These are phyloP conservation scores for Phytophthora multivora DNA, from an alignment of 352 stramenopile genomes.

Conservation along the genomic window DNA sequence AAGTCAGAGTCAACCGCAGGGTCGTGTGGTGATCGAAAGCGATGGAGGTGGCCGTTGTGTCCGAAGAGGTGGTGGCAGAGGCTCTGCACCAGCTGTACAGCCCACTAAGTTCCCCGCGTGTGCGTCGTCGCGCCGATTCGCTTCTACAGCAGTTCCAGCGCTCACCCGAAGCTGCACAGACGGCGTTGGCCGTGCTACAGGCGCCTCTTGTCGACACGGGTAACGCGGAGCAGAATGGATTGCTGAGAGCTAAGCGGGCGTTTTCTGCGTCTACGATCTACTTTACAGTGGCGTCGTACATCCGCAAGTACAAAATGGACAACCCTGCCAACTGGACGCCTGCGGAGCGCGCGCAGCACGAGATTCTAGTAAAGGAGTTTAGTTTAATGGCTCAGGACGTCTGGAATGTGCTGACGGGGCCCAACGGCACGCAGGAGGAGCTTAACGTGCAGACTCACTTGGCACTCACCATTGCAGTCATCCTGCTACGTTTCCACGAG, in stretches of 20 bases:
- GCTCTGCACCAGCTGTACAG: constrained; percentile 80
- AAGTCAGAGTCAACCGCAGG: constrained; percentile 9
- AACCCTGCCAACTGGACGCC: constrained; percentile 55
- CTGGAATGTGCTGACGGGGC: constrained; percentile 77
- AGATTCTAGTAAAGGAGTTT: constrained; percentile 65
- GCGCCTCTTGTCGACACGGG: constrained; percentile 46
- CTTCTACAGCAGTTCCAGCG: constrained; percentile 78
- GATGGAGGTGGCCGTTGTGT: constrained; percentile 53
- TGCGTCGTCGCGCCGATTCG: constrained; percentile 73
- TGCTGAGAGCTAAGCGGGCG: constrained; percentile 57
- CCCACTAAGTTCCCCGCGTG: constrained; percentile 65
- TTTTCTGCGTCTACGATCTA: constrained; percentile 81
- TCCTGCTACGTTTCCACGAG: constrained; percentile 79
- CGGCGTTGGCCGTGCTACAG: constrained; percentile 61
- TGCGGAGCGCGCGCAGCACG: constrained; percentile 55
- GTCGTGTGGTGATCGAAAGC: neutral
- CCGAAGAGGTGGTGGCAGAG: constrained; percentile 47
- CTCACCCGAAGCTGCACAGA: constrained; percentile 64
- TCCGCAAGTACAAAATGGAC: constrained; percentile 78
- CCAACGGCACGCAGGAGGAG: constrained; percentile 57
- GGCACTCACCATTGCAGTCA: constrained; percentile 76
- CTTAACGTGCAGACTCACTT: constrained; percentile 70
- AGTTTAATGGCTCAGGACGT: constrained; percentile 66
- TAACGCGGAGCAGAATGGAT: constrained; percentile 28
- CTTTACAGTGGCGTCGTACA: constrained; percentile 63